Evolutionary conservation across 2,329 filamentous ascomycete species (phyloP).

Genomic region (Alternaria solani): DNA sequence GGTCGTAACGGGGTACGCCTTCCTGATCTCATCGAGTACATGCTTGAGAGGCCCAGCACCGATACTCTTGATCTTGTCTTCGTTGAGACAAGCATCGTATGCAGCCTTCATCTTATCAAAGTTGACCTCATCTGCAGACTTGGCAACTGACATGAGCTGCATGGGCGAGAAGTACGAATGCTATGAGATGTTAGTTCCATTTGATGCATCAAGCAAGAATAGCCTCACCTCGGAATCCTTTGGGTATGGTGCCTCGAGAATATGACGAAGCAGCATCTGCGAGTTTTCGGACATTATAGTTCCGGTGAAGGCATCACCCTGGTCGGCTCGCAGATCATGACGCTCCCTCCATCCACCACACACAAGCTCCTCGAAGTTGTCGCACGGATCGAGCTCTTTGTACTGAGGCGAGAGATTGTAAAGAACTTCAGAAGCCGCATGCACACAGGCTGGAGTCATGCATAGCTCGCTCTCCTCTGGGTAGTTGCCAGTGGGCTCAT

Average conservation of each 20-base stretch:
- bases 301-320: conserved; percentile 67
- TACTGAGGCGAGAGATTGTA: conserved; percentile 70
- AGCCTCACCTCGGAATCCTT: conserved; percentile 31
- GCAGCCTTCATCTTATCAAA: conserved; percentile 71
- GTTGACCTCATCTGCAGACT: conserved; percentile 65
- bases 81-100: conserved; percentile 72
- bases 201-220: not conserved
- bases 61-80: conserved; percentile 62
- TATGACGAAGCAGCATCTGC: conserved; percentile 66
- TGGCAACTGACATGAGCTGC: conserved; percentile 39
- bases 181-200: conserved; percentile 36
- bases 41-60: conserved; percentile 65
- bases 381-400: conserved; percentile 70
- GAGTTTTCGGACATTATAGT: conserved; percentile 69
- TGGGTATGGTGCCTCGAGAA: conserved; percentile 67
- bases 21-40: conserved; percentile 62
- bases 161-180: conserved; percentile 60
- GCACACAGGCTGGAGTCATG: conserved; percentile 67
- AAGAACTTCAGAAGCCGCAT: conserved; percentile 69
- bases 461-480: conserved; percentile 50
- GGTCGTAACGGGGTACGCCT: conserved; percentile 23
- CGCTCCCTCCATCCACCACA: conserved; percentile 72
- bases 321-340: conserved; percentile 72
- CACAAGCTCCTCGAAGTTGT: conserved; percentile 72
- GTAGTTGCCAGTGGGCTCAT: conserved; percentile 11